phyloP scores from a whole-genome alignment of 208 protist species.

The Leishmania tarentolae region DNA sequence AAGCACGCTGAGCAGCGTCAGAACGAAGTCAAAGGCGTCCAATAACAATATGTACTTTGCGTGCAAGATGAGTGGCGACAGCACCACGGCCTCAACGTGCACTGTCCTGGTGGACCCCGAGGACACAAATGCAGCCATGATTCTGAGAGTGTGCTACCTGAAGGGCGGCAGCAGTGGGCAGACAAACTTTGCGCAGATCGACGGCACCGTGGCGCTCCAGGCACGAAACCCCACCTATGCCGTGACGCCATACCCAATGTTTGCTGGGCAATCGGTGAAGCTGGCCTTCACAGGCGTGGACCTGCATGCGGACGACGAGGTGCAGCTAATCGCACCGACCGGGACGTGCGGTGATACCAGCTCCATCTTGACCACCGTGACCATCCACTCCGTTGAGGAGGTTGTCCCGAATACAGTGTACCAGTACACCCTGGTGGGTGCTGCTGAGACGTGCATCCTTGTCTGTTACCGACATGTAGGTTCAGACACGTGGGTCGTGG shows the following conservation, averaged over 20 bases:
- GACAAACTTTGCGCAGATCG: constrained; percentile 67
- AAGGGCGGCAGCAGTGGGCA: constrained; percentile 35
- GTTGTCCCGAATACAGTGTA: constrained; percentile 46
- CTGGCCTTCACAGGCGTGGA: constrained; percentile 62
- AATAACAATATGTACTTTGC: constrained; percentile 23
- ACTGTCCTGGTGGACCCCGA: constrained; percentile 64
- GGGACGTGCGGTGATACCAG: constrained; percentile 31
- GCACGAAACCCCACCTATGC: constrained; percentile 79
- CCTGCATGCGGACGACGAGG: constrained; percentile 50
- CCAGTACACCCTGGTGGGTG: constrained; percentile 65
- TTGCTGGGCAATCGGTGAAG: constrained; percentile 61
- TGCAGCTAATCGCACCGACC: constrained; percentile 50
- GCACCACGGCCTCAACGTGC: constrained; percentile 47
- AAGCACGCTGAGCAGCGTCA: not conserved
- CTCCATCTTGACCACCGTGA: constrained; percentile 29
- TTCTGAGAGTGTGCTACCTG: constrained; percentile 74
- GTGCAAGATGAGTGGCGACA: constrained; percentile 41
- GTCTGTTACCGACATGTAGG: constrained; percentile 72
- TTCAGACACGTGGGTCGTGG: constrained; percentile 52
- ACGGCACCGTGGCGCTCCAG: constrained; percentile 39
- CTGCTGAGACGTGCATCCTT: constrained; percentile 56
- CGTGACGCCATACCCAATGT: constrained; percentile 59
- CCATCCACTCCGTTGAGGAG: constrained; percentile 39
- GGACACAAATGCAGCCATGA: constrained; percentile 45
- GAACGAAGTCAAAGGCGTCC: not conserved